These are phyloP conservation scores for Globisporangium irregulare DNA, from an alignment of 352 stramenopile genomes.

Conservation along the genomic window DNA sequence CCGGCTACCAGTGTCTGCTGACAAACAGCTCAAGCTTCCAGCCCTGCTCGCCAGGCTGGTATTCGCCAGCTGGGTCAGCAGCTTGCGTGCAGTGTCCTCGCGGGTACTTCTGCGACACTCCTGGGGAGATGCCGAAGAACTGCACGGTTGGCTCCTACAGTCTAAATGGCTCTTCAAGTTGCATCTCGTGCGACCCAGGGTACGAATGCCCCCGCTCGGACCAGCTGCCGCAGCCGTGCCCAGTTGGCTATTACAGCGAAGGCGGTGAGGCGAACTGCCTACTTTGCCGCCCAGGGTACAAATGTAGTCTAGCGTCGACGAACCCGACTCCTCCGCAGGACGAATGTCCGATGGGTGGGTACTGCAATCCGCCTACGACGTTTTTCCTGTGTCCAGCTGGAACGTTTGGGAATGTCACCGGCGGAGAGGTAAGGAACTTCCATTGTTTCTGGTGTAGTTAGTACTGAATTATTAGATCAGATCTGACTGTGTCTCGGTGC, in stretches of 20 bases:
- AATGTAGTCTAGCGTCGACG: slow-evolving; percentile 75
- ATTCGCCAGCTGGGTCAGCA: slow-evolving; percentile 51
- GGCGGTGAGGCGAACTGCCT: slow-evolving; percentile 64
- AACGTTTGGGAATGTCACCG: slow-evolving; percentile 83
- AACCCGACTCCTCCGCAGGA: slow-evolving; percentile 74
- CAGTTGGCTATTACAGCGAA: slow-evolving; percentile 87
- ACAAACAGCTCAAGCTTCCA: slow-evolving; percentile 60
- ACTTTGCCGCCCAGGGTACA: slow-evolving; percentile 68
- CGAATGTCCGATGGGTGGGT: slow-evolving; percentile 87
- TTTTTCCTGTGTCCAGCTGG: slow-evolving; percentile 86
- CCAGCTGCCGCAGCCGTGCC: slow-evolving; percentile 75
- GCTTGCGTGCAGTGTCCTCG: slow-evolving; percentile 75
- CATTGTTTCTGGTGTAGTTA: not conserved
- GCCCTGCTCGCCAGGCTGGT: slow-evolving; percentile 59
- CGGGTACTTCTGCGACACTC: slow-evolving; percentile 76
- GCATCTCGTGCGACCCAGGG: slow-evolving; percentile 64
- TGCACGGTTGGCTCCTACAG: slow-evolving; percentile 83
- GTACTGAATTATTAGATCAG: not conserved
- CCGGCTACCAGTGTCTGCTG: slow-evolving; percentile 74
- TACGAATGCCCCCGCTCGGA: slow-evolving; percentile 81
- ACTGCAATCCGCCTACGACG: slow-evolving; percentile 83
- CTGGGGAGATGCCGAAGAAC: slow-evolving; percentile 60
- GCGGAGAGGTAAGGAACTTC: slow-evolving; percentile 47
- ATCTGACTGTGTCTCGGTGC: not conserved
- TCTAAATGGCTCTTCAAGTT: slow-evolving; percentile 58